Conservation (phyloP, 225 moss, liverwort and hornwort species). For the Bryum argenteum region DNA sequence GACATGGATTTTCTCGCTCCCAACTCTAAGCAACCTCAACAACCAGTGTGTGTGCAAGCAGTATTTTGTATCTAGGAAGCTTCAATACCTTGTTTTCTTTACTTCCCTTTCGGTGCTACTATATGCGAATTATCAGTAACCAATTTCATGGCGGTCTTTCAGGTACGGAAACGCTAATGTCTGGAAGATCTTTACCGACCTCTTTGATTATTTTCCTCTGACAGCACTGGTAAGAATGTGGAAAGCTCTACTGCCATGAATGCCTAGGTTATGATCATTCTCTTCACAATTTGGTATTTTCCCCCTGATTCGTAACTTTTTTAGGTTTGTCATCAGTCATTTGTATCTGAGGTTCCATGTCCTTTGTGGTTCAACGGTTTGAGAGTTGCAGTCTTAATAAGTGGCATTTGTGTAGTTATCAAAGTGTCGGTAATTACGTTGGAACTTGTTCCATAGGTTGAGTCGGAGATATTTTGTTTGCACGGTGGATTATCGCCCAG, state of each 20-base stretch:
- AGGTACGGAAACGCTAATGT: slow-evolving; percentile 83
- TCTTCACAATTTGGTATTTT: background rate
- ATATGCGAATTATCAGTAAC: background rate
- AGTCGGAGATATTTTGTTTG: slow-evolving; percentile 79
- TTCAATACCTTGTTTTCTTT: background rate
- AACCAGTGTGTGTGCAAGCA: background rate
- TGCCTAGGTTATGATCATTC: background rate
- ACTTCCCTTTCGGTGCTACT: background rate
- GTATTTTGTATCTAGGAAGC: background rate
- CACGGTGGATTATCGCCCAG: slow-evolving; percentile 80
- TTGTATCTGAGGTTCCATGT: background rate
- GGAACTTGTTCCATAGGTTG: slow-evolving; percentile 4
- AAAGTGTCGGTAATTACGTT: background rate
- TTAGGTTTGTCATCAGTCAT: background rate
- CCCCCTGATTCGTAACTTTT: background rate
- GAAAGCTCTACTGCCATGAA: background rate
- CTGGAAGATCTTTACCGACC: slow-evolving; percentile 87
- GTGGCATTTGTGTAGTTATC: background rate
- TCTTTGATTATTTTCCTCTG: slow-evolving; percentile 83
- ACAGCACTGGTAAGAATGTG: slow-evolving; percentile 56
- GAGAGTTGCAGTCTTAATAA: background rate
- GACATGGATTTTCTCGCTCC: background rate
- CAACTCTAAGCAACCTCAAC: background rate
- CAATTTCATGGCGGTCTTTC: background rate
- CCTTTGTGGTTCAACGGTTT: background rate